Conservation (phyloP, 441 rosid genomes). For the Adansonia rubrostipa region DNA sequence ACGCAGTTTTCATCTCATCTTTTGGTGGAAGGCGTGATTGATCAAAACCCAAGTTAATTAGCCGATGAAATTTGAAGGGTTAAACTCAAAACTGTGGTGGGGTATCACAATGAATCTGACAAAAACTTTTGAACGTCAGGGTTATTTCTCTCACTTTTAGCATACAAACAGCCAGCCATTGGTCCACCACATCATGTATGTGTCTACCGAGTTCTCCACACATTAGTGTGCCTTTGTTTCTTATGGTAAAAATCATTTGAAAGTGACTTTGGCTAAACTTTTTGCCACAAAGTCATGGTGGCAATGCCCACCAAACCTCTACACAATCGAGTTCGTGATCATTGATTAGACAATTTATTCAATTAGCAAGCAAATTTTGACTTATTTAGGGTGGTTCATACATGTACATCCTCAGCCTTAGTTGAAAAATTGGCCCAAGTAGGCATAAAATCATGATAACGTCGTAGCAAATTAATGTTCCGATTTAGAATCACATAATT, state of each 20-base stretch:
- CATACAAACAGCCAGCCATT: no score
- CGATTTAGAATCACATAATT: background rate
- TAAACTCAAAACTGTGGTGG: no score
- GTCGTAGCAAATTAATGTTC: background rate
- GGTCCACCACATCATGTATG: background rate
- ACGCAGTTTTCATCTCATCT: no score
- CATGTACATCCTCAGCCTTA: background rate
- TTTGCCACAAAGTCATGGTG: background rate
- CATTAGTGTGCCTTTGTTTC: constrained; percentile 16
- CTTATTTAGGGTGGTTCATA: background rate
- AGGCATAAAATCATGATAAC: background rate
- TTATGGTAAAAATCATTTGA: constrained; percentile 22
- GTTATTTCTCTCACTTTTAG: background rate
- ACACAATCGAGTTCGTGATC: background rate
- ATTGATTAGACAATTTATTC: background rate
- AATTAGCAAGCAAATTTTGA: background rate
- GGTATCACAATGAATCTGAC: background rate
- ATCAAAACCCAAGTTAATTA: background rate
- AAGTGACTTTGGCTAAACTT: background rate
- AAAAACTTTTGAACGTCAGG: background rate
- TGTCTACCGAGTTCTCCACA: constrained; percentile 1
- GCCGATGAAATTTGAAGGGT: background rate
- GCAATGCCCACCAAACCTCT: background rate
- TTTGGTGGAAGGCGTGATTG: no score
- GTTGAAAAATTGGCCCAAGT: background rate